Conservation (phyloP, 805 yeast species). For the Hanseniaspora hatyaiensis region DNA sequence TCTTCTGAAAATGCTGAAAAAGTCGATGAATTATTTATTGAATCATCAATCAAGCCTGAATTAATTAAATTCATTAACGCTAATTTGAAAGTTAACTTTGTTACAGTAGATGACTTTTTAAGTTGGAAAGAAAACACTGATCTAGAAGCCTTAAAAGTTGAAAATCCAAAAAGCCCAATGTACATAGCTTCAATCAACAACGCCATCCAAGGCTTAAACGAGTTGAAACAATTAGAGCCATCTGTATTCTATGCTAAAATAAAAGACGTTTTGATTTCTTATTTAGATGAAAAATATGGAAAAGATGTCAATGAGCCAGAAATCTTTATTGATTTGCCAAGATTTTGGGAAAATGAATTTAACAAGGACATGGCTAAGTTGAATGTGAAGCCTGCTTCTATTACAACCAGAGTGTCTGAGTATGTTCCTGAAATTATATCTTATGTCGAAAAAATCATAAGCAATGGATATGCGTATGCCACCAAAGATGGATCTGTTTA, state of each 20-base stretch:
- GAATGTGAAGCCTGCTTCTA: conserved; percentile 73
- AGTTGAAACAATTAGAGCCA: conserved; percentile 22
- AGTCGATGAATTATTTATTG: conserved; percentile 29
- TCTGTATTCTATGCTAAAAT: conserved; percentile 37
- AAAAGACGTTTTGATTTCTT: conserved; percentile 68
- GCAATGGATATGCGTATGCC: conserved; percentile 72
- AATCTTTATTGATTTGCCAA: conserved; percentile 68
- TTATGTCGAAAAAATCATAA: conserved; percentile 63
- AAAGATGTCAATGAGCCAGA: conserved; percentile 71
- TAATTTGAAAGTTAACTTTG: conserved; percentile 39
- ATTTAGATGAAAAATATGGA: conserved; percentile 62
- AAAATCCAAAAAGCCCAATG: conserved; percentile 81
- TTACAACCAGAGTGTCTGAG: conserved; percentile 90
- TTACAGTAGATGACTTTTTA: conserved; percentile 31
- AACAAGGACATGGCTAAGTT: conserved; percentile 75
- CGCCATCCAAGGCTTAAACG: conserved; percentile 32
- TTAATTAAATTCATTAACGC: conserved; percentile 39
- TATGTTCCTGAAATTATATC: conserved; percentile 83
- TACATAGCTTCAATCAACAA: conserved; percentile 55
- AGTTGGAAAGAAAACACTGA: conserved; percentile 45
- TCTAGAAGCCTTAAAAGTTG: conserved; percentile 37
- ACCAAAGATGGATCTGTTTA: conserved; percentile 90
- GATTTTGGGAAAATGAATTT: conserved; percentile 78
- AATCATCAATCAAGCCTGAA: conserved; percentile 32
- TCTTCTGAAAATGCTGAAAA: conserved; percentile 27